Base-by-base conservation (phyloP, 768 basidiomycete genomes). In the Russula emetica region DNA sequence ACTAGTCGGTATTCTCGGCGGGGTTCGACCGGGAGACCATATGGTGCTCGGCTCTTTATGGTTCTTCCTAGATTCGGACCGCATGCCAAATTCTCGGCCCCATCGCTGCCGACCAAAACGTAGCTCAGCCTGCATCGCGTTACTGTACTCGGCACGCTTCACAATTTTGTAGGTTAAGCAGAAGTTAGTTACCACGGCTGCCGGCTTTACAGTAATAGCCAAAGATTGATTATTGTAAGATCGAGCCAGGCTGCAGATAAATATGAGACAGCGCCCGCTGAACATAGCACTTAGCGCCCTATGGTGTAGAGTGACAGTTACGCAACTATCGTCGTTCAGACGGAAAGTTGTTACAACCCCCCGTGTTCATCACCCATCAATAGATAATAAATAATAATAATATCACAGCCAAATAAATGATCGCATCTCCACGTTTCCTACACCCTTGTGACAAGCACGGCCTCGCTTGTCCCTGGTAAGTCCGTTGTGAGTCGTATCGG, bases 401-500 rank as follows among this genome's bases (percentile, higher is more conserved):
- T 47, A 13, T 2, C 22, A 22, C 45, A 47, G 4, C 9, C n/a
- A 45, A 45, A 45, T 44, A 20, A 42, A 5, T 16, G 3, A 22
- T 0, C 2, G 5, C 30, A 5, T 51, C 30, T 18, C 16, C 1
- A n/a, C 32, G 22, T 47, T 9, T 11, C 22, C 38, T 58, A 62
- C 20, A 63, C 56, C 20, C 26, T 49, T 2, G 57, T 56, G 24
- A 67, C 36, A 3, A 26, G 28, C 59, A 53, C 28, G 14, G 63
- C 66, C 1, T n/a, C 42, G 13, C 20, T 42, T 18, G 58, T 38
- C 51, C 52, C 58, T 11, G 63, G 51, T 1, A 32, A 20, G 58
- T 64, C 55, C 28, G 63, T 60, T 16, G 66, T 67, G 11, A 67
- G 59, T 28, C 55, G 55, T 14, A 67, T 42, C 10, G 49, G 56